phyloP scores from a whole-genome alignment of 169 alveolate genomes.

The Sarcocystis neurona region DNA sequence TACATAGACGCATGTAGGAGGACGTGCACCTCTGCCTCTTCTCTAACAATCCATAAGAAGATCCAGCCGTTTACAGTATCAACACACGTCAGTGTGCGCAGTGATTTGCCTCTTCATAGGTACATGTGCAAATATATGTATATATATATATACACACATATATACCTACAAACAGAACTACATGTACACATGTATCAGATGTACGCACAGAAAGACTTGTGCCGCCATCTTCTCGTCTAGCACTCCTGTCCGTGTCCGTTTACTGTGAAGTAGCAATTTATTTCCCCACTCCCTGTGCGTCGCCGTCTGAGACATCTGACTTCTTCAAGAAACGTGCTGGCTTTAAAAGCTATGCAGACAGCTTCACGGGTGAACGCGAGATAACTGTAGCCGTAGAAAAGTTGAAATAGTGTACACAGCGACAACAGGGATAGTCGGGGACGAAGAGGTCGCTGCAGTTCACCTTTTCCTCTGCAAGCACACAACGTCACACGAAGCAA shows the following conservation, averaged over 20 bases:
- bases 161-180: not conserved
- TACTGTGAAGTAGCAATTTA: too few species aligned
- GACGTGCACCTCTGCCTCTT: not conserved
- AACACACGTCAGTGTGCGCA: not conserved
- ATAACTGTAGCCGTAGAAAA: too few species aligned
- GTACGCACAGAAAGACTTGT: not conserved
- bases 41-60: not conserved
- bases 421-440: too few species aligned
- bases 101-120: not conserved
- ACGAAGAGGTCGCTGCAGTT: too few species aligned
- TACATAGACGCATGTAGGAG: not conserved
- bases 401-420: too few species aligned
- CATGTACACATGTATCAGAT: not conserved
- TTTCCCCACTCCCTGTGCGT: too few species aligned
- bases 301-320: too few species aligned
- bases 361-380: too few species aligned
- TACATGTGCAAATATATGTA: not conserved
- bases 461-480: not conserved
- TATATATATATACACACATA: not conserved
- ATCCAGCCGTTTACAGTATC: not conserved
- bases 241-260: too few species aligned
- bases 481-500: not conserved
- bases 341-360: too few species aligned
- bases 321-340: too few species aligned
- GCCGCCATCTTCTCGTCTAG: too few species aligned